Evolutionary conservation across 2,329 filamentous ascomycete genomes (phyloP).

Genomic region (Fonsecaea pugnacius): DNA sequence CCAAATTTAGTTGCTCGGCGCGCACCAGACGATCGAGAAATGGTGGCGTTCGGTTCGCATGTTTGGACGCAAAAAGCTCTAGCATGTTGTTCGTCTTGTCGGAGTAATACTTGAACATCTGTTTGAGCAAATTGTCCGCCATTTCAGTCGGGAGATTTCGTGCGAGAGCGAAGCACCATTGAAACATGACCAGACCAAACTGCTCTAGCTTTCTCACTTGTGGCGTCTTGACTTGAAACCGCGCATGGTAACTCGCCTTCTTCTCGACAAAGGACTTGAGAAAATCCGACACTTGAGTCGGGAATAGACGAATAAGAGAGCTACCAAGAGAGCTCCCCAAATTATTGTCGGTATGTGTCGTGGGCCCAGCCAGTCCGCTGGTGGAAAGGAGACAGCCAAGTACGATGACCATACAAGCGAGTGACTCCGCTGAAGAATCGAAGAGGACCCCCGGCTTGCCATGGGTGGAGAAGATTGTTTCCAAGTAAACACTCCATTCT

Average conservation of each 20-base stretch:
- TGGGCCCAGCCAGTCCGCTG: slow-evolving; percentile 1
- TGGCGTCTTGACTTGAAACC: background rate
- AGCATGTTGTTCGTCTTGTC: slow-evolving; percentile 34
- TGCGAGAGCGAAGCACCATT: slow-evolving; percentile 29
- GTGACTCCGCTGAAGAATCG: slow-evolving; percentile 8
- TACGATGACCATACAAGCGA: slow-evolving; percentile 25
- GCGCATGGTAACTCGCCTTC: background rate
- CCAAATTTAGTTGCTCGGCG: slow-evolving; percentile 16
- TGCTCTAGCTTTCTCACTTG: slow-evolving; percentile 13
- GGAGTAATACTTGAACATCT: slow-evolving; percentile 33
- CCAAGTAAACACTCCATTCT: slow-evolving; percentile 18
- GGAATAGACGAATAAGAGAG: slow-evolving; percentile 16
- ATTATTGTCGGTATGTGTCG: background rate
- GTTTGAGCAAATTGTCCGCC: slow-evolving; percentile 28
- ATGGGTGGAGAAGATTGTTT: slow-evolving; percentile 15
- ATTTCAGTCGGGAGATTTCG: slow-evolving; percentile 12
- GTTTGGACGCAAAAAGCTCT: slow-evolving; percentile 26
- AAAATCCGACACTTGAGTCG: slow-evolving; percentile 23
- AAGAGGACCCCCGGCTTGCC: background rate
- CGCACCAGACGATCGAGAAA: slow-evolving; percentile 25
- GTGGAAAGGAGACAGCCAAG: slow-evolving; percentile 25
- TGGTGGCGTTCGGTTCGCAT: slow-evolving; percentile 5
- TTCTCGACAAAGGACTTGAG: slow-evolving; percentile 23
- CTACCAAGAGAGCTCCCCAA: background rate
- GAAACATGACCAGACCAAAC: slow-evolving; percentile 24